Conservation (phyloP, 306 rosid species). For the Carpinus fangiana region DNA sequence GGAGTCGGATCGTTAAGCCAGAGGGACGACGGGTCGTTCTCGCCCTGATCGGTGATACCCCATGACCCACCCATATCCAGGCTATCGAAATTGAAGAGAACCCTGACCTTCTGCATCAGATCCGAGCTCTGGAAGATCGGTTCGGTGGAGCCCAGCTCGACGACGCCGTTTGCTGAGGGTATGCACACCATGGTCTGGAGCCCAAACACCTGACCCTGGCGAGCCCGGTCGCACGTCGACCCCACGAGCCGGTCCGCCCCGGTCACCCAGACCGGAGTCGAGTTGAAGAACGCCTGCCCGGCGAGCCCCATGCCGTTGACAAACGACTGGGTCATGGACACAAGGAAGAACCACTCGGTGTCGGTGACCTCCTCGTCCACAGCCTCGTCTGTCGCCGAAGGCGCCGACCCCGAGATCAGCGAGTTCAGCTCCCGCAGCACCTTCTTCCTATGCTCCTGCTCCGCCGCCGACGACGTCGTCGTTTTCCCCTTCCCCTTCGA, state of each 20-base stretch:
- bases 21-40: constrained; percentile 77
- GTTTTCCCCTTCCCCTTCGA: constrained; percentile 36
- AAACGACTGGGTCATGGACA: constrained; percentile 91
- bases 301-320: constrained; percentile 67
- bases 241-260: constrained; percentile 53
- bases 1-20: constrained; percentile 70
- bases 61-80: constrained; percentile 62
- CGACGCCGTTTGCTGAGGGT: constrained; percentile 77
- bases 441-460: constrained; percentile 81
- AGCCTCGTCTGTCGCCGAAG: constrained; percentile 42
- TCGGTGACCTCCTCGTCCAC: constrained; percentile 90
- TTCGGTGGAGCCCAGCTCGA: constrained; percentile 84
- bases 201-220: constrained; percentile 65
- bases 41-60: constrained; percentile 72
- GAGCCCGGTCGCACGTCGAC: constrained; percentile 71
- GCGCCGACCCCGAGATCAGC: constrained; percentile 65
- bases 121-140: constrained; percentile 62
- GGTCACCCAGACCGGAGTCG: constrained; percentile 67
- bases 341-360: constrained; percentile 92
- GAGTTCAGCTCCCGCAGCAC: constrained; percentile 86
- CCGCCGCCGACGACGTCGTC: constrained; percentile 39
- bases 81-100: constrained; percentile 72
- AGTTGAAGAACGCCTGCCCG: constrained; percentile 58
- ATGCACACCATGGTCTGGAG: constrained; percentile 74
- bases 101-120: constrained; percentile 72